Percentiles rank a stretch among this genome's conserved stretches.
Conservation (phyloP, 225 moss, liverwort and hornwort genomes). For the Pleurozium schreberi region DNA sequence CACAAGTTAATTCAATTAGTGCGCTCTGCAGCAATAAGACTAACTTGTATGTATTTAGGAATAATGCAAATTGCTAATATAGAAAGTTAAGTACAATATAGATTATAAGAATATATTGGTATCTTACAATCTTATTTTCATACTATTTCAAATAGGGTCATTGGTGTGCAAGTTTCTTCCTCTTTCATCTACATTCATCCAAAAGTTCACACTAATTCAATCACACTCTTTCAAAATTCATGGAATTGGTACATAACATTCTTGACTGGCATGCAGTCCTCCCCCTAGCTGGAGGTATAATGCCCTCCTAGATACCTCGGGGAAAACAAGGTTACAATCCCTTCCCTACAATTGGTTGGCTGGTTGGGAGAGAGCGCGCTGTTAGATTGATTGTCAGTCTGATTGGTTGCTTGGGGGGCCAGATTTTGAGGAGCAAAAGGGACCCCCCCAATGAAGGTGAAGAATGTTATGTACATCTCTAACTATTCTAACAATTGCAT, state of each 20-base stretch:
- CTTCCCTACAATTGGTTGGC: no score
- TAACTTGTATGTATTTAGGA: background rate
- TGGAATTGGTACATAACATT: background rate
- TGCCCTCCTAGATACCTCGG: no score
- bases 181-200: background rate
- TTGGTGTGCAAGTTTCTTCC: background rate
- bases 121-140: background rate
- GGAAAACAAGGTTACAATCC: no score
- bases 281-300: no score
- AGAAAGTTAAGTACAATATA: background rate
- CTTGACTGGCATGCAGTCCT: no score
- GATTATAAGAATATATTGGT: background rate
- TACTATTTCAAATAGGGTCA: background rate
- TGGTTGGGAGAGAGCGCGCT: no score
- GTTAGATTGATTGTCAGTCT: no score
- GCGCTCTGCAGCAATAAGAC: background rate
- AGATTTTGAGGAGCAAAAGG: no score
- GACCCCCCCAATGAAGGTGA: no score
- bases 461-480: no score
- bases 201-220: background rate
- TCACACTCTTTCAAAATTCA: background rate
- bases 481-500: background rate
- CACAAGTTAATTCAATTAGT: background rate
- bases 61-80: background rate
- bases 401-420: no score